phyloP scores from a whole-genome alignment of 768 basidiomycete genomes.

The Lepiota venenata region DNA sequence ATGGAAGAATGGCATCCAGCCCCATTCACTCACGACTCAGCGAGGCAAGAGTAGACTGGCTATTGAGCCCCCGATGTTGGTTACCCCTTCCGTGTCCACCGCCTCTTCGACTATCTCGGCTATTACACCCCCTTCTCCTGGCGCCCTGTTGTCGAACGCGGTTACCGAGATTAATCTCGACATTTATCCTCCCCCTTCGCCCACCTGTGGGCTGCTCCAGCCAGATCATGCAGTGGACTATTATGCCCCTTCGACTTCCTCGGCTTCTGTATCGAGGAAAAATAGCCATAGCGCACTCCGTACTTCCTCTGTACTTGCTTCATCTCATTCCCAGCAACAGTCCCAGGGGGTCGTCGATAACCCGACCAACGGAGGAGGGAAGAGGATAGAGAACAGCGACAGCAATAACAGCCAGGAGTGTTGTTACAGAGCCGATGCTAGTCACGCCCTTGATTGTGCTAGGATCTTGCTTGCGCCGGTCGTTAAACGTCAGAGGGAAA shows the following conservation, averaged over 20 bases:
- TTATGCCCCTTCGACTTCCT: neutral
- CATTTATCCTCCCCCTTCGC: neutral
- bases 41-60: constrained; percentile 40
- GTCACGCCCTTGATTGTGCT: constrained; percentile 58
- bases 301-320: neutral
- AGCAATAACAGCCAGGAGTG: constrained; percentile 15
- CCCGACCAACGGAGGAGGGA: constrained; percentile 11
- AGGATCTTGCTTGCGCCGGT: constrained; percentile 77
- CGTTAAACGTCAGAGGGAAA: constrained; percentile 56
- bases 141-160: constrained; percentile 9
- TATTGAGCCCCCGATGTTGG: constrained; percentile 34
- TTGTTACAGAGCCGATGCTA: constrained; percentile 35
- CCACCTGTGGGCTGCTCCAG: constrained; percentile 7
- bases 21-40: constrained; percentile 43
- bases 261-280: constrained; percentile 12
- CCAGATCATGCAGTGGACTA: constrained; percentile 8
- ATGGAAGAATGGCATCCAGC: constrained; percentile 65
- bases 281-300: constrained; percentile 18
- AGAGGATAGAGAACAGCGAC: too few species aligned
- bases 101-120: neutral
- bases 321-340: constrained; percentile 1
- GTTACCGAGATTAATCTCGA: constrained; percentile 4
- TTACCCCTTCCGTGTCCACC: constrained; percentile 20
- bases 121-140: neutral
- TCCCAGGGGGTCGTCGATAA: too few species aligned